Percentiles rank a stretch among this genome's conserved stretches.
phyloP scores from a whole-genome alignment of 768 basidiomycete species.

The Mycena venus region DNA sequence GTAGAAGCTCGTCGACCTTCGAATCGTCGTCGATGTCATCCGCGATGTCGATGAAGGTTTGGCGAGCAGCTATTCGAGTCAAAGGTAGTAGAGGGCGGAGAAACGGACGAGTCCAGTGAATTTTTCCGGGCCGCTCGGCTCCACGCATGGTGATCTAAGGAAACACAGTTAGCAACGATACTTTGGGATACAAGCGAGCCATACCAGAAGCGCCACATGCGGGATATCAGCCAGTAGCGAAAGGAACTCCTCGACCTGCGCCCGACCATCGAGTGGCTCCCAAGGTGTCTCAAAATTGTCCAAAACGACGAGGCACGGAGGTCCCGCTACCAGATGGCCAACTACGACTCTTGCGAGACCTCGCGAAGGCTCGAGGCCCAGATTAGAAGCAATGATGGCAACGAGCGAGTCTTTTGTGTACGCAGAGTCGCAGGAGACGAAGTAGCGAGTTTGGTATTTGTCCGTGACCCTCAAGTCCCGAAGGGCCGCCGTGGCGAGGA shows the following conservation, averaged over 20 bases:
- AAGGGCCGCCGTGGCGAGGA: neutral
- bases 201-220: conserved; percentile 3
- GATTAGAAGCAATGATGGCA: neutral
- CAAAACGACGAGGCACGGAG: neutral
- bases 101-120: conserved; percentile 12
- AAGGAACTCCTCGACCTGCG: conserved; percentile 2
- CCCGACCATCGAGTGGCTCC: neutral
- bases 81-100: neutral
- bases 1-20: neutral
- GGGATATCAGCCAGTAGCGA: conserved; percentile 7
- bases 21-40: too few relatives aligned
- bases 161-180: neutral
- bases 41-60: too few relatives aligned
- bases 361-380: neutral
- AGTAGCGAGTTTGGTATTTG: conserved; percentile 4
- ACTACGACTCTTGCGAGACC: neutral
- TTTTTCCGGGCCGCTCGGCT: too few relatives aligned
- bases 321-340: neutral
- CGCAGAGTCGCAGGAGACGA: conserved; percentile 17
- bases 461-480: neutral
- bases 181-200: neutral
- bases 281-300: too few relatives aligned
- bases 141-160: conserved; percentile 16
- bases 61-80: neutral
- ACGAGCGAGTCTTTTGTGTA: neutral